These are phyloP conservation scores for Schizochytrium sp. DNA, from an alignment of 108 stramenopile genomes.

Conservation along the genomic window DNA sequence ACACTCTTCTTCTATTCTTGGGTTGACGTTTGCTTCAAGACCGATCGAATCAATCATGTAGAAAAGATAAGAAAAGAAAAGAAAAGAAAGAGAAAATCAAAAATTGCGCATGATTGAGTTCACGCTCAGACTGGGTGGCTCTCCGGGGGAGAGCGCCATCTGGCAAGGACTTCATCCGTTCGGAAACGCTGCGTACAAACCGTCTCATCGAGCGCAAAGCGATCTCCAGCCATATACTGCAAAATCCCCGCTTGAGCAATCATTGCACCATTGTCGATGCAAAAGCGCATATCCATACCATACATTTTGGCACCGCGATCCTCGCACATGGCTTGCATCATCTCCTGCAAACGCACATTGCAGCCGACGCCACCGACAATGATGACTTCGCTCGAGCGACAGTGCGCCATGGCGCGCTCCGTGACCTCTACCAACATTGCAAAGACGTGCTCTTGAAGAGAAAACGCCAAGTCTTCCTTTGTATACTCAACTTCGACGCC, in stretches of 20 bases:
- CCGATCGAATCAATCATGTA: too few species aligned
- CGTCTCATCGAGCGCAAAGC: slow-evolving; percentile 68
- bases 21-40: too few species aligned
- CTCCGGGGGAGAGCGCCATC: neutral
- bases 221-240: slow-evolving; percentile 75
- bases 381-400: slow-evolving; percentile 73
- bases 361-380: slow-evolving; percentile 99
- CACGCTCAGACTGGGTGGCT: neutral
- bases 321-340: slow-evolving; percentile 87
- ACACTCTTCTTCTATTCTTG: too few species aligned
- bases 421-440: slow-evolving; percentile 99
- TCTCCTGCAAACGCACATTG: slow-evolving; percentile 88
- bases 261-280: slow-evolving; percentile 99
- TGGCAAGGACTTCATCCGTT: slow-evolving; percentile 13
- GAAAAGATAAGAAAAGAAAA: neutral
- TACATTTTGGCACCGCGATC: slow-evolving; percentile 81
- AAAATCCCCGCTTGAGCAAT: slow-evolving; percentile 98
- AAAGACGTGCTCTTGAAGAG: slow-evolving; percentile 95
- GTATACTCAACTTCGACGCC: slow-evolving; percentile 49
- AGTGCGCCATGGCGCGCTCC: slow-evolving; percentile 97
- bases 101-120: neutral
- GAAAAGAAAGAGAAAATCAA: neutral
- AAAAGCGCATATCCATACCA: slow-evolving; percentile 96
- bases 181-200: slow-evolving; percentile 84
- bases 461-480: slow-evolving; percentile 82